Evolutionary conservation across 108 stramenopile species (phyloP).

Genomic region (Cylindrotheca closterium): DNA sequence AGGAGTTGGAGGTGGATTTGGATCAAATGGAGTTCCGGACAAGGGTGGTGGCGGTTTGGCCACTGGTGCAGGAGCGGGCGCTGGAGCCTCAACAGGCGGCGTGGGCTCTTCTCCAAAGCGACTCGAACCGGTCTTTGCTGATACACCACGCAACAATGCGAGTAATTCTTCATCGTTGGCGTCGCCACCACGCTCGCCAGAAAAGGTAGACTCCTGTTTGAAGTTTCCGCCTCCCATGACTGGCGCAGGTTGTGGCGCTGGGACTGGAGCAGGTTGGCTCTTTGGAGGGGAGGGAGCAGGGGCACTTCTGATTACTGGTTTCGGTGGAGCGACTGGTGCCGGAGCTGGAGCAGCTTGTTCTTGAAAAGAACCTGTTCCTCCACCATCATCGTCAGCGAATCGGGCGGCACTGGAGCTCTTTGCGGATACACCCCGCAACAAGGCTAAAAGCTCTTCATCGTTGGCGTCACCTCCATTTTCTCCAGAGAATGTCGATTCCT

Average conservation of each 20-base stretch:
- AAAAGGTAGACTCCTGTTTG: conserved; percentile 50
- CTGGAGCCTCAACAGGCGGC: background rate
- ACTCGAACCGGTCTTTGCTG: conserved; percentile 46
- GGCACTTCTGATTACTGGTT: background rate
- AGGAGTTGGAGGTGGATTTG: background rate
- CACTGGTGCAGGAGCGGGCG: conserved; percentile 1
- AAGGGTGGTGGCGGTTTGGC: background rate
- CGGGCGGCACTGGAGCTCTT: conserved; percentile 43
- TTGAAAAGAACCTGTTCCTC: background rate
- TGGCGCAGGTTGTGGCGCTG: background rate
- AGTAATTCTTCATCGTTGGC: conserved; percentile 80
- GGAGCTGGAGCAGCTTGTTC: too few species aligned
- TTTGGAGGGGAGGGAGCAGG: background rate
- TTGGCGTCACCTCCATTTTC: conserved; percentile 68
- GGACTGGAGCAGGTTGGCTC: background rate
- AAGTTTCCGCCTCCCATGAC: conserved; percentile 19
- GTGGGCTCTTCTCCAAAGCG: conserved; percentile 32
- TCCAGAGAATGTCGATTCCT: conserved; percentile 45
- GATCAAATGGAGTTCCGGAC: background rate
- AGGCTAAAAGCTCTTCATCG: conserved; percentile 72
- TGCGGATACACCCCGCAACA: conserved; percentile 62
- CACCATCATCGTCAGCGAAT: conserved; percentile 36
- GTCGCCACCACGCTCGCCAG: conserved; percentile 68
- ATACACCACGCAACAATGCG: conserved; percentile 62
- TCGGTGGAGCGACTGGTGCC: conserved; percentile 9